phyloP scores from a whole-genome alignment of 2,329 filamentous ascomycete genomes.

The Verticillium tricorpus region DNA sequence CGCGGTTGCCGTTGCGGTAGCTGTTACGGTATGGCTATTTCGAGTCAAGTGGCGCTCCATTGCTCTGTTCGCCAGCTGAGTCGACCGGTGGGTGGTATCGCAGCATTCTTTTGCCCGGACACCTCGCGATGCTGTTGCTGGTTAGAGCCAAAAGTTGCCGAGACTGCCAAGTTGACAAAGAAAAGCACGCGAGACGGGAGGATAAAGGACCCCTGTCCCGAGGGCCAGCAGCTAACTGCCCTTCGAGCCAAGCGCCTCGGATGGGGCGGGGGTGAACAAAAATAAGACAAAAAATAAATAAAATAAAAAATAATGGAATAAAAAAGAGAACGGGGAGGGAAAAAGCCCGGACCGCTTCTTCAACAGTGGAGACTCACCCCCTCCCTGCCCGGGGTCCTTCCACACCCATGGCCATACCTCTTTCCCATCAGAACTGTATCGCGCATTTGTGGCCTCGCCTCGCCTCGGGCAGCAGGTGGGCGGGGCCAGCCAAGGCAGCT shows the following conservation, averaged over 20 bases:
- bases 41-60: background rate
- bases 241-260: background rate
- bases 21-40: background rate
- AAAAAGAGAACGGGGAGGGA: background rate
- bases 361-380: background rate
- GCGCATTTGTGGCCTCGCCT: background rate
- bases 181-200: background rate
- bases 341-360: background rate
- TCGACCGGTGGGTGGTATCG: background rate
- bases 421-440: background rate
- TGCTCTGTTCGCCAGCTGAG: background rate
- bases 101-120: background rate
- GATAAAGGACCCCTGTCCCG: background rate
- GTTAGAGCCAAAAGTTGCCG: background rate
- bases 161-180: background rate
- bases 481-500: background rate
- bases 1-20: background rate
- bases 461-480: background rate
- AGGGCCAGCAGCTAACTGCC: background rate
- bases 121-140: background rate
- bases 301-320: background rate
- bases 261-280: background rate
- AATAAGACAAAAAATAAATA: background rate
- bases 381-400: background rate
- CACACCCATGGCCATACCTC: no score